Base-by-base conservation (phyloP, 192 early-diverging fungal species). In the Coemansia sp. region DNA sequence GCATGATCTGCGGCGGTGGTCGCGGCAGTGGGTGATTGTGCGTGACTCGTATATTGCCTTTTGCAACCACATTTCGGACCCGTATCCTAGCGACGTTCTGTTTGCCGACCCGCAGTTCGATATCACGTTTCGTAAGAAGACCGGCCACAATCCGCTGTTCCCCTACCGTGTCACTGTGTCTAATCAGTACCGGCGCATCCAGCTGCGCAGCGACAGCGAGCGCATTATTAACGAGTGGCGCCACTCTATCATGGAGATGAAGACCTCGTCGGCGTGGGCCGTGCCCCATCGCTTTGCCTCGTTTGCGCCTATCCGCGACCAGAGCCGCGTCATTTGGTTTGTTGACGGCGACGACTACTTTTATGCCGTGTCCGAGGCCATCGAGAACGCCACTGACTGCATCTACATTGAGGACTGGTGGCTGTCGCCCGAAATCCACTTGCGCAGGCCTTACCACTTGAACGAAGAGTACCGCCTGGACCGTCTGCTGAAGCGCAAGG, bases 401-500 rank as follows among this genome's bases (percentile, higher is more conserved):
- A 91, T 92, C 64, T 90, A 87, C 68, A 89, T 91, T 69, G 87
- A 84, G 29, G 93, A 94, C 81, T 94, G 94, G 94, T 95, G 93
- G 90, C 79, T 95, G 61, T 90, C 90, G 39, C 94, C 94, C 15
- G 94, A 96, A 67, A 64, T 96, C 86, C 94, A 92, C 64, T 74
- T 96, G 43, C 87, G 89, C 3, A 85, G 93, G 29, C 92, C 93
- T 27, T 87, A 89, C 20, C 79, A 81, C 43, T 84, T 90, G 42
- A 90, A 94, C 58, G 84, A 92, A 47, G 86, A 93, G 49, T 94
- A 86, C 65, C 85, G 94, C 15, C 62, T 96, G 9, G 94, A 96
- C 70, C 81, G 88, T 15, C 66, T 95, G 39, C 82, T 96, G 9
- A 77, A 93, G 72, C 80, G 85, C 65, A 94, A 94, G 71, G 94